These are phyloP conservation scores for Fusarium palustre DNA, from an alignment of 2,329 filamentous ascomycete species.

Conservation along the genomic window DNA sequence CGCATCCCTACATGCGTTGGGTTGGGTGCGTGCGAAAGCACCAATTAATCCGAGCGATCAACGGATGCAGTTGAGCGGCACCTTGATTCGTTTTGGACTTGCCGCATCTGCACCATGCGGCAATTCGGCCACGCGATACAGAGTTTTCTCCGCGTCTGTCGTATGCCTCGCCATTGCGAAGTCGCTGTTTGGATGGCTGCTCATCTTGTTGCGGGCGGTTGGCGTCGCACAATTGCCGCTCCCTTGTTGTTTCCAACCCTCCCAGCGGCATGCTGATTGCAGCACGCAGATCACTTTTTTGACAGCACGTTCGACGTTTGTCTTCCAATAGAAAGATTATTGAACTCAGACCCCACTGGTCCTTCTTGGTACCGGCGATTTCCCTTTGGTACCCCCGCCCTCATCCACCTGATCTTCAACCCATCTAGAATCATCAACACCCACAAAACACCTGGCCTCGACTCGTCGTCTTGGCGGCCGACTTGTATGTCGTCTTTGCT, in stretches of 20 bases:
- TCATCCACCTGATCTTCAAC: conserved; percentile 32
- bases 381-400: conserved; percentile 38
- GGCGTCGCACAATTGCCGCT: conserved; percentile 18
- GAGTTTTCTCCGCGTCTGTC: conserved; percentile 35
- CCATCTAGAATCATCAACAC: conserved; percentile 33
- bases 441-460: conserved; percentile 25
- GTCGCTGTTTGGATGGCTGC: conserved; percentile 22
- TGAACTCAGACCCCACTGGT: conserved; percentile 29
- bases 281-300: conserved; percentile 23
- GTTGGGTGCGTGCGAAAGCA: conserved; percentile 33
- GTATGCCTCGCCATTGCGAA: conserved; percentile 24
- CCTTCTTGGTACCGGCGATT: conserved; percentile 20
- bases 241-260: conserved; percentile 25
- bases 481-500: conserved; percentile 11
- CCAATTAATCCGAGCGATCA: conserved; percentile 46
- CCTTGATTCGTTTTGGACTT: conserved; percentile 41
- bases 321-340: conserved; percentile 16
- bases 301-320: not conserved
- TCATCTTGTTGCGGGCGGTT: conserved; percentile 18
- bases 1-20: conserved; percentile 25
- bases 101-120: conserved; percentile 40
- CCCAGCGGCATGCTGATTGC: conserved; percentile 7
- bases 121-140: conserved; percentile 33
- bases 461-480: conserved; percentile 36
- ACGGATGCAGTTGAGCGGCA: conserved; percentile 26